Evolutionary conservation across 768 basidiomycete species (phyloP).

Genomic region (Imleria badia): DNA sequence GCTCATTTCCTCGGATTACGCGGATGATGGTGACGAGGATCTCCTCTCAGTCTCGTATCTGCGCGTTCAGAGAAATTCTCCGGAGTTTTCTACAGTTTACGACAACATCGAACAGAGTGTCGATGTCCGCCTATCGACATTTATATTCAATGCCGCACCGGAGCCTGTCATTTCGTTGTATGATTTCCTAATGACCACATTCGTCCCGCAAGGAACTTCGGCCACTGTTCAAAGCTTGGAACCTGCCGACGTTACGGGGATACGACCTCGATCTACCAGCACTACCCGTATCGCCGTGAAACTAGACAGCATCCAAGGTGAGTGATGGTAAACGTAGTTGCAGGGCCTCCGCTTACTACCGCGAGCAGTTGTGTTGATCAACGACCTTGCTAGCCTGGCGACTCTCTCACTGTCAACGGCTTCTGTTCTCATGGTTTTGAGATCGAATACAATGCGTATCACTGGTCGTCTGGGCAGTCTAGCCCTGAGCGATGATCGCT

Average conservation of each 20-base stretch:
- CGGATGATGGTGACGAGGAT: constrained; percentile 49
- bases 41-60: constrained; percentile 78
- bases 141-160: constrained; percentile 85
- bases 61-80: constrained; percentile 79
- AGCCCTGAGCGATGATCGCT: constrained; percentile 73
- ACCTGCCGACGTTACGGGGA: neutral
- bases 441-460: constrained; percentile 70
- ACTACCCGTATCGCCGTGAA: constrained; percentile 83
- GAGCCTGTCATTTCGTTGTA: constrained; percentile 90
- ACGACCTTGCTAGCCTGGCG: constrained; percentile 67
- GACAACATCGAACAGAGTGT: constrained; percentile 88
- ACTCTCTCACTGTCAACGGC: constrained; percentile 91
- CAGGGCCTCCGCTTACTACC: constrained; percentile 9
- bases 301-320: constrained; percentile 82
- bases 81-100: constrained; percentile 76
- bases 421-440: constrained; percentile 75
- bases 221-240: constrained; percentile 10
- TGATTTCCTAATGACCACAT: constrained; percentile 97
- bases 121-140: constrained; percentile 84
- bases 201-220: constrained; percentile 52
- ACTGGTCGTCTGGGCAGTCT: constrained; percentile 82
- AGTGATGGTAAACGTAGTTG: constrained; percentile 15
- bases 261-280: constrained; percentile 29
- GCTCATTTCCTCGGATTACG: constrained; percentile 62
- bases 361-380: constrained; percentile 68